Percentiles rank a stretch among this genome's conserved stretches.
Conservation (phyloP, 352 stramenopile genomes). For the Pythium brachiatum region DNA sequence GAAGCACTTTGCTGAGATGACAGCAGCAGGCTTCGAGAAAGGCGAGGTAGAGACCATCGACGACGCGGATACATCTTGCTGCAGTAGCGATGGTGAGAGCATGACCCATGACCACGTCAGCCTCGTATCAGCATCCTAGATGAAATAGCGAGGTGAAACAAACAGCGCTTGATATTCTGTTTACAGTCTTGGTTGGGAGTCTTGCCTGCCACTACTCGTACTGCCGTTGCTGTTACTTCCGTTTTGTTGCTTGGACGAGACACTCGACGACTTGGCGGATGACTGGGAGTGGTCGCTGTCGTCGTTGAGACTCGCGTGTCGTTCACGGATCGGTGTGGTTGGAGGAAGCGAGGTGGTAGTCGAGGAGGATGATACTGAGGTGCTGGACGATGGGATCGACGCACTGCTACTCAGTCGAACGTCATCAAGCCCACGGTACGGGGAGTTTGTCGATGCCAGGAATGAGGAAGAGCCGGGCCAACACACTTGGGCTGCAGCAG, state of each 20-base stretch:
- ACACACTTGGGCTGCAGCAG: slow-evolving; percentile 16
- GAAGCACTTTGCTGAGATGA: slow-evolving; percentile 33
- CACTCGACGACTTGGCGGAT: slow-evolving; percentile 1
- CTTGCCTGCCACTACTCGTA: neutral
- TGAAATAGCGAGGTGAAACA: neutral
- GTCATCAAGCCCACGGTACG: slow-evolving; percentile 6
- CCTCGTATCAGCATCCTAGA: neutral
- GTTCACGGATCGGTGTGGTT: neutral
- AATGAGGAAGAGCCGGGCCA: slow-evolving; percentile 23
- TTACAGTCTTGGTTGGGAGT: slow-evolving; percentile 12
- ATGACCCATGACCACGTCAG: neutral
- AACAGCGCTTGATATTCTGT: neutral
- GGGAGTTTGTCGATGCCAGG: neutral
- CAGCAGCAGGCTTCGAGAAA: neutral
- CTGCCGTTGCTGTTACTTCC: slow-evolving; percentile 5
- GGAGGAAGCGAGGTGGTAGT: neutral
- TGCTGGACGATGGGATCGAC: slow-evolving; percentile 20
- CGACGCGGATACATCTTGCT: neutral
- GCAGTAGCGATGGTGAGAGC: neutral
- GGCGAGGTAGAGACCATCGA: neutral
- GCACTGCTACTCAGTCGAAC: slow-evolving; percentile 21
- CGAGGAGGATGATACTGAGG: neutral
- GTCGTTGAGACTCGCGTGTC: neutral
- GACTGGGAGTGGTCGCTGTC: neutral
- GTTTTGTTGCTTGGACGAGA: neutral